phyloP scores from a whole-genome alignment of 2,329 filamentous ascomycete genomes.

The Pestalotiopsis sp. region DNA sequence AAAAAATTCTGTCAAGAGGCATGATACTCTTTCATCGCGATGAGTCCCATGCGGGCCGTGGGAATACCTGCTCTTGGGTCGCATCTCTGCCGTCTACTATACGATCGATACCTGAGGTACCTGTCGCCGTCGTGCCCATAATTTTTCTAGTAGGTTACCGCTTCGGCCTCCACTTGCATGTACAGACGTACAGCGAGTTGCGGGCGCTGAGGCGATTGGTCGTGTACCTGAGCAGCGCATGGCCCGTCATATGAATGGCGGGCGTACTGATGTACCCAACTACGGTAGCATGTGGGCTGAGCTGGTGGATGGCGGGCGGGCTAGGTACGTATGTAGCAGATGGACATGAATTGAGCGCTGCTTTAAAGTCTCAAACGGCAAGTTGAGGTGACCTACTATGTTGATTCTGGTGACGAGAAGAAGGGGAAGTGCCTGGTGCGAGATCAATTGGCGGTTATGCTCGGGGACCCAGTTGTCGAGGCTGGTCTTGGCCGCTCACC shows the following conservation, averaged over 20 bases:
- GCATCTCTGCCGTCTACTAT: not conserved
- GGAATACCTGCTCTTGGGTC: not conserved
- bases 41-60: not conserved
- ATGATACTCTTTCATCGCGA: constrained; percentile 13
- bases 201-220: constrained; percentile 11
- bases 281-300: not conserved
- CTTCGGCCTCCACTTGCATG: not conserved
- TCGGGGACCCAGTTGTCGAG: not conserved
- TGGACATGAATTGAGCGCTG: constrained; percentile 15
- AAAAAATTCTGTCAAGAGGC: constrained; percentile 14
- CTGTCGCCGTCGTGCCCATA: not conserved
- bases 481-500: not conserved
- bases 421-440: not conserved
- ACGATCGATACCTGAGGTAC: not conserved
- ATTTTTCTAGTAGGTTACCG: not conserved
- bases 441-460: constrained; percentile 8
- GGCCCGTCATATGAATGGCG: not conserved
- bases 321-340: constrained; percentile 34
- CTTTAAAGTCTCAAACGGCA: not conserved
- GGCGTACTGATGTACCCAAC: not conserved
- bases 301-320: not conserved
- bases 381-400: not conserved
- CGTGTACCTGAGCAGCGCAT: constrained; percentile 7
- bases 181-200: constrained; percentile 1
- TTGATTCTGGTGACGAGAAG: not conserved